These are phyloP conservation scores for Auricularia sp. DNA, from an alignment of 768 basidiomycete species.

Conservation along the genomic window DNA sequence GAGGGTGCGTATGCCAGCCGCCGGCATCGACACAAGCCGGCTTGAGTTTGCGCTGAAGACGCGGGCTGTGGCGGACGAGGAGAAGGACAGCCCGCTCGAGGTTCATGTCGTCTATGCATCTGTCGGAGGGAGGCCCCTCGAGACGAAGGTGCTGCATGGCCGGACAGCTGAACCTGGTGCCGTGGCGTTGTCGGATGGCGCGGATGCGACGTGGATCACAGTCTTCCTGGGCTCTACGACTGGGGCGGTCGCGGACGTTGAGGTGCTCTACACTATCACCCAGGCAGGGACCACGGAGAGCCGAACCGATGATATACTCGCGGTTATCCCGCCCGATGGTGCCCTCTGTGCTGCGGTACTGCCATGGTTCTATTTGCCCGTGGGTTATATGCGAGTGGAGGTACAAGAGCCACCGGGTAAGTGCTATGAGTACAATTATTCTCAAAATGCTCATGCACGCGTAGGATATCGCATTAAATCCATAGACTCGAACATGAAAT, in stretches of 20 bases:
- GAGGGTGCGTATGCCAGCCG: background rate
- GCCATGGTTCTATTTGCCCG: background rate
- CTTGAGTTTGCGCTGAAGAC: constrained; percentile 3
- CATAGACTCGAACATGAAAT: background rate
- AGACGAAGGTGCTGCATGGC: background rate
- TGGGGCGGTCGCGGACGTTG: background rate
- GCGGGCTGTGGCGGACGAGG: background rate
- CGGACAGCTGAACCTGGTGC: background rate
- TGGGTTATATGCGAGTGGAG: background rate
- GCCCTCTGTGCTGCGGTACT: background rate
- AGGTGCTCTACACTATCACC: background rate
- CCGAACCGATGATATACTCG: background rate
- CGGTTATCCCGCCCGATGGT: background rate
- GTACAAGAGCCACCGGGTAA: background rate
- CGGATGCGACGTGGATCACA: background rate
- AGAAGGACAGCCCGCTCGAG: background rate
- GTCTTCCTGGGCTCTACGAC: background rate
- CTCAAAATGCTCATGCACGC: background rate
- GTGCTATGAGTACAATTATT: background rate
- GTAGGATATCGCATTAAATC: background rate
- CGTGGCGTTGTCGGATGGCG: background rate
- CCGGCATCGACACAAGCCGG: background rate
- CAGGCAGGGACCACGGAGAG: background rate
- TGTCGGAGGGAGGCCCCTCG: background rate
- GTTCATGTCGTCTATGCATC: background rate